Evolutionary conservation across 768 basidiomycete genomes (phyloP).

Genomic region (Phlegmacium glaucopus): DNA sequence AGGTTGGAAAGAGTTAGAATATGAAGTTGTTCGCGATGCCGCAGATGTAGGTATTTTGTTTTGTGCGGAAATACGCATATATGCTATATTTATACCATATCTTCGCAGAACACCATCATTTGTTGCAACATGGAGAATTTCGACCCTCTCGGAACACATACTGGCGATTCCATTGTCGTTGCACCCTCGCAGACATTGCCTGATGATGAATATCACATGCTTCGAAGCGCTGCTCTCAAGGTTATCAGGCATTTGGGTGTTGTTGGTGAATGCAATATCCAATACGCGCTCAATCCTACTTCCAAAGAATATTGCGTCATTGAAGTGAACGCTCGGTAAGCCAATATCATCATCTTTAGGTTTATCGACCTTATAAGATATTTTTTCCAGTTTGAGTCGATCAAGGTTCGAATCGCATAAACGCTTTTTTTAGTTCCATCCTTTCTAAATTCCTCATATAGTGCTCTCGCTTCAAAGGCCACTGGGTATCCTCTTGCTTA

Average conservation of each 20-base stretch:
- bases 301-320: constrained; percentile 97
- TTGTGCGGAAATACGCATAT: background rate
- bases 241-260: constrained; percentile 90
- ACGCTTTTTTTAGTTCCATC: background rate
- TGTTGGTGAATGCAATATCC: constrained; percentile 95
- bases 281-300: constrained; percentile 94
- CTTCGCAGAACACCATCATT: constrained; percentile 88
- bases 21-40: constrained; percentile 97
- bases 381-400: constrained; percentile 58
- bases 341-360: constrained; percentile 3
- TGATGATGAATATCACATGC: constrained; percentile 99
- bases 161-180: constrained; percentile 98
- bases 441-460: constrained; percentile 21
- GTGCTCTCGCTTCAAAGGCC: constrained; percentile 96
- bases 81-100: constrained; percentile 12
- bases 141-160: constrained; percentile 97
- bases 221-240: constrained; percentile 96
- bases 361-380: background rate
- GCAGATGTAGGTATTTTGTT: constrained; percentile 81
- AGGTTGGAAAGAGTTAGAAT: constrained; percentile 99
- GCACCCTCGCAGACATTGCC: constrained; percentile 97
- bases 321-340: constrained; percentile 91
- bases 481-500: constrained; percentile 99
- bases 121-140: constrained; percentile 99
- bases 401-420: constrained; percentile 51